Conservation (phyloP, 371 early-diverging fungal species). For the Saksenaea oblongispora region DNA sequence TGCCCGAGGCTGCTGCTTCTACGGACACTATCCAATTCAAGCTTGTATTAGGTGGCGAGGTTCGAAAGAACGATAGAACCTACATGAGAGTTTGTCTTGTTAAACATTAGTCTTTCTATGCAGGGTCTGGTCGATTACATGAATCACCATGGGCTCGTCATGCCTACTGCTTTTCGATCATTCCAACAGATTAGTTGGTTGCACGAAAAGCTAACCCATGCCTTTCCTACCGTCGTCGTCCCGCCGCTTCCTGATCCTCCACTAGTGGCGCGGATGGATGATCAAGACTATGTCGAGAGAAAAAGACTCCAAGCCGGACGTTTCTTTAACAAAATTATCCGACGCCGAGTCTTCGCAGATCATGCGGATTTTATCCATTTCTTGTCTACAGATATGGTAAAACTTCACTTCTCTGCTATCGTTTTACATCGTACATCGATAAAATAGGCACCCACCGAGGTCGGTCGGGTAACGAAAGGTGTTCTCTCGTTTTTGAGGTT, state of each 20-base stretch:
- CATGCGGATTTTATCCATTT: slow-evolving; percentile 53
- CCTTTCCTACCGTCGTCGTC: slow-evolving; percentile 44
- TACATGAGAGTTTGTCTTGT: neutral
- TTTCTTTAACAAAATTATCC: slow-evolving; percentile 49
- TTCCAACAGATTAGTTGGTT: slow-evolving; percentile 66
- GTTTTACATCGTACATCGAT: neutral
- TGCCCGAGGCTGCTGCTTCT: slow-evolving; percentile 66
- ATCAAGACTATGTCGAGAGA: slow-evolving; percentile 64
- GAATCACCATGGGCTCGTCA: slow-evolving; percentile 13
- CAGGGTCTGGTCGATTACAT: slow-evolving; percentile 20
- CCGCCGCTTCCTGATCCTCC: slow-evolving; percentile 62
- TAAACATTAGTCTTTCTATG: slow-evolving; percentile 5
- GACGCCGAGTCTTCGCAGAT: slow-evolving; percentile 40
- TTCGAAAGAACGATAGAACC: slow-evolving; percentile 16
- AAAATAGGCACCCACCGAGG: slow-evolving; percentile 40
- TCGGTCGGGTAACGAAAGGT: slow-evolving; percentile 35
- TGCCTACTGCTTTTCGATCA: slow-evolving; percentile 50
- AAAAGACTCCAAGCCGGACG: slow-evolving; percentile 58
- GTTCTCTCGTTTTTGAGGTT: slow-evolving; percentile 52
- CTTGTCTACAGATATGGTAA: slow-evolving; percentile 65
- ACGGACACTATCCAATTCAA: slow-evolving; percentile 66
- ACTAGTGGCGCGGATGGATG: slow-evolving; percentile 48
- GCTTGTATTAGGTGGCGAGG: slow-evolving; percentile 44
- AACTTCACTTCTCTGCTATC: neutral
- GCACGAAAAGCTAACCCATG: slow-evolving; percentile 42